These are phyloP conservation scores for Evansstolkia leycettana DNA, from an alignment of 495 filamentous ascomycete genomes.

Conservation along the genomic window DNA sequence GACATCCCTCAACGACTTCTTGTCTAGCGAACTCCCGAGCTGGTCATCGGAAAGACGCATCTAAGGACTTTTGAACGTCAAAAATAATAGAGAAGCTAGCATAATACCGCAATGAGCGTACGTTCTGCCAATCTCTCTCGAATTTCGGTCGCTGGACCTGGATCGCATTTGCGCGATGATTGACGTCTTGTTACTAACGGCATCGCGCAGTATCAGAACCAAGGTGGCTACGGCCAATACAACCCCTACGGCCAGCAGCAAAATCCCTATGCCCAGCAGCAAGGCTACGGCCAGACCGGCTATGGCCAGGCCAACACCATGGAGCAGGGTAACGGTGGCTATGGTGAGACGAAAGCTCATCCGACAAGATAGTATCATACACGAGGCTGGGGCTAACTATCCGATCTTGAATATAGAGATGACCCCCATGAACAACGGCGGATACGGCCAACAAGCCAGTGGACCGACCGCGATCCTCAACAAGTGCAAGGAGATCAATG, in stretches of 20 bases:
- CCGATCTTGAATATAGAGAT: constrained; percentile 39
- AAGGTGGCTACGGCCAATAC: constrained; percentile 46
- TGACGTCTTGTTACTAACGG: constrained; percentile 1
- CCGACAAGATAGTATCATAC: no score
- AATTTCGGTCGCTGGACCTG: neutral
- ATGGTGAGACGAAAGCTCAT: constrained; percentile 20
- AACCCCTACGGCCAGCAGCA: constrained; percentile 47
- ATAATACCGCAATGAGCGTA: constrained; percentile 24
- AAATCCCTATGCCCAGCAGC: constrained; percentile 27
- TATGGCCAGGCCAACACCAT: constrained; percentile 30
- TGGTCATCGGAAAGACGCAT: constrained; percentile 5
- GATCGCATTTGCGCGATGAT: constrained; percentile 1
- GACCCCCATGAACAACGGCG: constrained; percentile 39
- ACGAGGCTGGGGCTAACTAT: neutral
- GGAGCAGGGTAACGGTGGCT: constrained; percentile 25
- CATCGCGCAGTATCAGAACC: constrained; percentile 17
- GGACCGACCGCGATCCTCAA: constrained; percentile 69
- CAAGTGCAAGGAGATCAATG: constrained; percentile 67
- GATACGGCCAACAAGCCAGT: constrained; percentile 19
- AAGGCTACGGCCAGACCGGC: constrained; percentile 33
- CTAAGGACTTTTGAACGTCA: neutral
- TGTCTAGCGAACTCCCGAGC: constrained; percentile 1
- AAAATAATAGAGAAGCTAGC: constrained; percentile 6
- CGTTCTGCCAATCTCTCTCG: constrained; percentile 6
- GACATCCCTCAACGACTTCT: neutral